Evolutionary conservation across 352 stramenopile species (phyloP).

Genomic region (Thalassiosira livingstoniorum): DNA sequence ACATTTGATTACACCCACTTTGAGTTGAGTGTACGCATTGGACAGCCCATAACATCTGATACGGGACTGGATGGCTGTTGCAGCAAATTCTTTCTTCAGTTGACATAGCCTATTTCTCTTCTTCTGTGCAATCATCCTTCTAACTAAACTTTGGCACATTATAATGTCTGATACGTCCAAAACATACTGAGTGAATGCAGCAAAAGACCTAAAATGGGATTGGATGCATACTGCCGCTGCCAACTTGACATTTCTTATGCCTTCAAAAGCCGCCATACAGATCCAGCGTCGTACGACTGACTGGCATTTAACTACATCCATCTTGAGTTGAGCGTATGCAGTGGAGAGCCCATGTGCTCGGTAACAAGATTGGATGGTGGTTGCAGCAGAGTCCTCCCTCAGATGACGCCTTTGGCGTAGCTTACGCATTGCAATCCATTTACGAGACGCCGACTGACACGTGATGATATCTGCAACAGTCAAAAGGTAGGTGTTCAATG

Average conservation of each 20-base stretch:
- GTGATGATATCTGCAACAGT: conserved; percentile 21
- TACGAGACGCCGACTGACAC: conserved; percentile 23
- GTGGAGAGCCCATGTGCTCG: background rate
- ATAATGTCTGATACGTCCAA: conserved; percentile 12
- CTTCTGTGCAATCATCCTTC: background rate
- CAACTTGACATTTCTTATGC: background rate
- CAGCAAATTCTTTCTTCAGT: background rate
- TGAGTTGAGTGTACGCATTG: background rate
- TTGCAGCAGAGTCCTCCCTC: background rate
- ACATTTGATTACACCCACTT: background rate
- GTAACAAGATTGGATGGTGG: background rate
- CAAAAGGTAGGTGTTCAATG: conserved; percentile 2
- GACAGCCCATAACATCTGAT: background rate
- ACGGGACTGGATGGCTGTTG: background rate
- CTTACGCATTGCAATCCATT: conserved; percentile 7
- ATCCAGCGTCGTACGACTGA: background rate
- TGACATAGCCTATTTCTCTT: background rate
- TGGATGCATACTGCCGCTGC: conserved; percentile 2
- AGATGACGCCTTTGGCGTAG: background rate
- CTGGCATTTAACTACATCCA: conserved; percentile 10
- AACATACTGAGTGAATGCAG: background rate
- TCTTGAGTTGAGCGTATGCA: background rate
- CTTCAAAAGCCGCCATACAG: too few species aligned
- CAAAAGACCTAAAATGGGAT: background rate
- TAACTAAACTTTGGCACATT: background rate